Conservation (phyloP, 345 rosid genomes). For the Dipteronia dyeriana region DNA sequence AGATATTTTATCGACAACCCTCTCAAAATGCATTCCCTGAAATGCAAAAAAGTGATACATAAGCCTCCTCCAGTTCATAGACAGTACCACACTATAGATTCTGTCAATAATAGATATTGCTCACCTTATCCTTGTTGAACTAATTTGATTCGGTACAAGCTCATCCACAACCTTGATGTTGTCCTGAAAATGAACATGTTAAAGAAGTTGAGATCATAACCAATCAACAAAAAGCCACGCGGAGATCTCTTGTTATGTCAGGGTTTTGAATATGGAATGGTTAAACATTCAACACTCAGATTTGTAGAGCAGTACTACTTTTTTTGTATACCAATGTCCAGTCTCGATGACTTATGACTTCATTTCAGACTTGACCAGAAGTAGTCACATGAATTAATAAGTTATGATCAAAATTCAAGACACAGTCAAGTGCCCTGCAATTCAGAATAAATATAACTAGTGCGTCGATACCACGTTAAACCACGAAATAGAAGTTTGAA, state of each 20-base stretch:
- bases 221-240: not conserved
- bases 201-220: not conserved
- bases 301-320: not conserved
- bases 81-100: not conserved
- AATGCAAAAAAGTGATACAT: not conserved
- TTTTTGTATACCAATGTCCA: not conserved
- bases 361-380: conserved; percentile 9
- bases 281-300: not conserved
- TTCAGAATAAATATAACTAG: not conserved
- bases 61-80: not conserved
- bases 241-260: not conserved
- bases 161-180: conserved; percentile 68
- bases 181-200: conserved; percentile 36
- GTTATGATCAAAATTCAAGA: not conserved
- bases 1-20: conserved; percentile 79
- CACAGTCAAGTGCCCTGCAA: not conserved
- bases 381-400: not conserved
- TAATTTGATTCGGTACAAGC: conserved; percentile 72
- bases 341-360: not conserved
- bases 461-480: not conserved
- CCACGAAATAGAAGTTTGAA: not conserved
- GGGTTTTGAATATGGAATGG: not conserved
- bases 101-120: not conserved
- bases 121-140: conserved; percentile 83
- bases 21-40: conserved; percentile 75